Evolutionary conservation across 805 yeast genomes (phyloP), one percentile per base, ranked within the genome.

Genomic region (Metschnikowia henanensis): DNA sequence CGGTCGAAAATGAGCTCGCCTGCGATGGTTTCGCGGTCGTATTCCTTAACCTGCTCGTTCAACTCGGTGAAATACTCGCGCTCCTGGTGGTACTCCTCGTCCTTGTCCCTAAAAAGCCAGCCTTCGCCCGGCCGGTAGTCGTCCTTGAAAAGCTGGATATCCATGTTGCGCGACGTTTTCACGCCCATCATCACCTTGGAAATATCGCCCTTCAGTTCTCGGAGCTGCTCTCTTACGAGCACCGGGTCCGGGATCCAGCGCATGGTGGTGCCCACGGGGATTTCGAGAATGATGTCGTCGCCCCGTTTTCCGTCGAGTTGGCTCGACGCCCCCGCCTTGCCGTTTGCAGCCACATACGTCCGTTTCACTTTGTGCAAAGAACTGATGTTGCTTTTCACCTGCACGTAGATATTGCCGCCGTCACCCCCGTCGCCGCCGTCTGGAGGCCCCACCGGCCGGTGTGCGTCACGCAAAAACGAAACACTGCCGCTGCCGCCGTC

Each of bases 371-470:
- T 80, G 54, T 88, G 89, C 46, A 94, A 64, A 4, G 94, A 83
- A 29, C 81, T 77, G 33, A 87, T 55, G 18, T 86, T 87, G 38
- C 79, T 79, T 1, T 83, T 81, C 3, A 95, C 96, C 59, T 84
- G 87, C 2, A 94, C 79, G 59, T 84, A 92, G 2, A 94, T 76
- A 41, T 83, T 75, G 2, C 99, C 99, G 18, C 99, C 99, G 48
- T 74, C 69, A 4, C 98, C 99, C 23, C 99, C 99, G 66, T 94
- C 97, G 8, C 99, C 99, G n/a, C 99, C 99, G 63, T 91, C 95
- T 0, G 99, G 96, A 0, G 99, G 98, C 0, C 99, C 99, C 16
- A 76, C 75, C 0, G 96, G 75, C 33, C 87, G 67, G 31, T 90
- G 87, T 3, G 96, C 87, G 53, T 89, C 98, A 51, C 97, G 72